Percentiles rank a stretch among this genome's conserved stretches.
phyloP scores from a whole-genome alignment of 2,329 filamentous ascomycete species.

The Periglandula ipomoeae region DNA sequence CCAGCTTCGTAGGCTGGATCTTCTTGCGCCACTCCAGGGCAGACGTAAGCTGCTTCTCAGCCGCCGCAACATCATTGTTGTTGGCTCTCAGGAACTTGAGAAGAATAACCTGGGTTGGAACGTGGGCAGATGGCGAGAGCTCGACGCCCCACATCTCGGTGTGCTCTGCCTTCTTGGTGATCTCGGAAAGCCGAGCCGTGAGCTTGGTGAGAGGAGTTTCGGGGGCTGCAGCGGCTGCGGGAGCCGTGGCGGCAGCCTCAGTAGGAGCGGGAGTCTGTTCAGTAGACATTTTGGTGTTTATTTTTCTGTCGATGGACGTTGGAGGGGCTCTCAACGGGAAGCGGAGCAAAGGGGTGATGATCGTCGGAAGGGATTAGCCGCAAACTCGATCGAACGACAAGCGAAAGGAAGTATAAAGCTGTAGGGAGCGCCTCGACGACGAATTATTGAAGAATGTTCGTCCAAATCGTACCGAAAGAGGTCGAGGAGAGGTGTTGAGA shows the following conservation, averaged over 20 bases:
- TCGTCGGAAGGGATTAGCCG: neutral
- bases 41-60: constrained; percentile 67
- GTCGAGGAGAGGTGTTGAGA: neutral
- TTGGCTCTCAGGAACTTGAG: constrained; percentile 95
- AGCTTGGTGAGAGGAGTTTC: constrained; percentile 42
- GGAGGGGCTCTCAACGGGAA: neutral
- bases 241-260: neutral
- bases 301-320: neutral
- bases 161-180: constrained; percentile 50
- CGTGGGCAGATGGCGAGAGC: constrained; percentile 45
- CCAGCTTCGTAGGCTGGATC: constrained; percentile 59
- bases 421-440: too few species aligned
- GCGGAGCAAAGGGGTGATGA: neutral
- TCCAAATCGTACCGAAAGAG: too few species aligned
- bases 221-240: constrained; percentile 2
- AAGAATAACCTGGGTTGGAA: constrained; percentile 74
- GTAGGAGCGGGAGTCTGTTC: constrained; percentile 15
- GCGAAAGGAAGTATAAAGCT: too few species aligned
- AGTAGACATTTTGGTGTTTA: constrained; percentile 12
- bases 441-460: too few species aligned
- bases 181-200: constrained; percentile 45
- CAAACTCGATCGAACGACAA: too few species aligned
- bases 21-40: constrained; percentile 78
- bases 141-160: constrained; percentile 81
- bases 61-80: constrained; percentile 61